These are phyloP conservation scores for Ceratocystis diversiconidia DNA, from an alignment of 2,329 filamentous ascomycete genomes.

Conservation along the genomic window DNA sequence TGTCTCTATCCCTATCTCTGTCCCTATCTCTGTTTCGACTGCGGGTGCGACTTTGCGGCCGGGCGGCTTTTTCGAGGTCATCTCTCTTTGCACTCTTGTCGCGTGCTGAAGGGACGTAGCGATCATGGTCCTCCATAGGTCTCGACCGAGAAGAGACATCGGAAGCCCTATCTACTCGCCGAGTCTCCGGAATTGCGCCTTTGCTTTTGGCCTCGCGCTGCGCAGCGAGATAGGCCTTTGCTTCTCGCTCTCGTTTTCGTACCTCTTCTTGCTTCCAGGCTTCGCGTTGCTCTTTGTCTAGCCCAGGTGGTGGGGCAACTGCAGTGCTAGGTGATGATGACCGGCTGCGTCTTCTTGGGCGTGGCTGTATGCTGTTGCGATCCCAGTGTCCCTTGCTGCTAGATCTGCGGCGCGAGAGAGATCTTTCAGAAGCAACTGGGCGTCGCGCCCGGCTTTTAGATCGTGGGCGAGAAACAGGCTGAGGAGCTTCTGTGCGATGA, in stretches of 20 bases:
- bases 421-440: conserved; percentile 19
- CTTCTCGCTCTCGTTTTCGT: conserved; percentile 47
- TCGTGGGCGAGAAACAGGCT: conserved; percentile 4
- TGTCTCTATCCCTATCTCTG: conserved; percentile 16
- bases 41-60: conserved; percentile 24
- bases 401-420: conserved; percentile 5
- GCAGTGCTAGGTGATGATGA: conserved; percentile 30
- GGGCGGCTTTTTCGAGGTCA: conserved; percentile 13
- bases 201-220: conserved; percentile 47
- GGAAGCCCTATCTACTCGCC: conserved; percentile 30
- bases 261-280: conserved; percentile 48
- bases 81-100: conserved; percentile 22
- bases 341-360: conserved; percentile 30
- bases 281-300: conserved; percentile 37
- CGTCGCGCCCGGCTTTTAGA: conserved; percentile 15
- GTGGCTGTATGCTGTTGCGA: conserved; percentile 24
- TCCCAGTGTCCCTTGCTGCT: conserved; percentile 19
- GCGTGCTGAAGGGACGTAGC: conserved; percentile 34
- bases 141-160: conserved; percentile 24
- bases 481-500: conserved; percentile 16
- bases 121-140: conserved; percentile 27
- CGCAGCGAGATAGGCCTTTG: conserved; percentile 48
- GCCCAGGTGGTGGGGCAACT: conserved; percentile 27
- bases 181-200: conserved; percentile 32
- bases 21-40: conserved; percentile 25